These are phyloP conservation scores for Alternaria tenuissima DNA, from an alignment of 2,329 filamentous ascomycete species.

Conservation along the genomic window DNA sequence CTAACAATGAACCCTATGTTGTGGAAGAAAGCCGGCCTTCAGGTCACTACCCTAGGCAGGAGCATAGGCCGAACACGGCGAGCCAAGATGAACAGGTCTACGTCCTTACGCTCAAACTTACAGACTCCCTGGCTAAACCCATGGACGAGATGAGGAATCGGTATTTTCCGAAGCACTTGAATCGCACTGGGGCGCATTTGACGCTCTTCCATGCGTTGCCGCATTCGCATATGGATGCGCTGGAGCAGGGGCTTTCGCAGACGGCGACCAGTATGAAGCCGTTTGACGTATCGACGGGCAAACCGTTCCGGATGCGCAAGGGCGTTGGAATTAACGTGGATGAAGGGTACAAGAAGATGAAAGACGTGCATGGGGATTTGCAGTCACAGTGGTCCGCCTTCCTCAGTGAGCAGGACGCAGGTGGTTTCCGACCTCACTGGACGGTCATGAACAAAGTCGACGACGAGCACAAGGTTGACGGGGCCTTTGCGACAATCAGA, in stretches of 20 bases:
- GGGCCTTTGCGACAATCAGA: constrained; percentile 49
- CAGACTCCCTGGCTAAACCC: constrained; percentile 48
- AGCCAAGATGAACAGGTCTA: constrained; percentile 50
- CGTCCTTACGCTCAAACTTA: constrained; percentile 54
- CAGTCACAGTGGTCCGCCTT: constrained; percentile 49
- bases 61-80: constrained; percentile 45
- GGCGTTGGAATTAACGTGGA: constrained; percentile 52
- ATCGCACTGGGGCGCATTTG: constrained; percentile 55
- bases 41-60: constrained; percentile 16
- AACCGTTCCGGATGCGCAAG: constrained; percentile 53
- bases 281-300: constrained; percentile 51
- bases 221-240: constrained; percentile 46
- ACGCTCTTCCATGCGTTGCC: constrained; percentile 58
- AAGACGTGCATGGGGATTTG: constrained; percentile 48
- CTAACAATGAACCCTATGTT: constrained; percentile 10
- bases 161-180: constrained; percentile 55
- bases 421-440: constrained; percentile 53
- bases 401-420: constrained; percentile 55
- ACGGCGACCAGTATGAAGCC: constrained; percentile 40
- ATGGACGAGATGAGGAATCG: constrained; percentile 51
- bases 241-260: constrained; percentile 46
- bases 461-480: constrained; percentile 49
- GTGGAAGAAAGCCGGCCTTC: constrained; percentile 14
- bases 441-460: constrained; percentile 59
- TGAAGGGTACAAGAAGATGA: constrained; percentile 42